Evolutionary conservation across 306 rosid genomes (phyloP), one percentile per base, ranked within the genome.

Genomic region (Cicer chorassanicum): DNA sequence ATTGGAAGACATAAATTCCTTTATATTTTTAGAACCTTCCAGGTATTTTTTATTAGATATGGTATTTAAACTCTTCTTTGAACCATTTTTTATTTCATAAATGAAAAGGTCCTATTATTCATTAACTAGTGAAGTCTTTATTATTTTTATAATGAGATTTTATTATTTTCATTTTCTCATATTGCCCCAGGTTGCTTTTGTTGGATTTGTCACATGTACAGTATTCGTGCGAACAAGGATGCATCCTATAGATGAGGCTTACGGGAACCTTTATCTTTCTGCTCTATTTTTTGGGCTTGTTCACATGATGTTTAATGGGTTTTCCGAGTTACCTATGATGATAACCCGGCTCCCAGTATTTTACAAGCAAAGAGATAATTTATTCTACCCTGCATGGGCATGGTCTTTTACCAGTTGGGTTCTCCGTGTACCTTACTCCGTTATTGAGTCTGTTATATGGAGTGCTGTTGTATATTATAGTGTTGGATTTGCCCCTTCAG

Each of bases 251-350:
- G 72, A 91, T 60, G 98, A 93, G 84, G 40, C 5, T 29, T 60
- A 87, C 6, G 98, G 90, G 82, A 75, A 57, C 51, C 93, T 90
- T 14, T 93, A 93, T 81, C 92, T 91, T 42, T 79, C 98, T 81
- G 86, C 93, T 84, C 80, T 93, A 24, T 90, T 93, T 79, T 93
- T 80, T 56, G 98, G 96, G 80, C 71, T 93, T 81, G 84, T 93
- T 63, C 97, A 93, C 76, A 90, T 93, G 97, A 84, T 93, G 97
- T 93, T 93, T 38, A 93, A 93, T 74, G 98, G 97, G 13, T 85
- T 93, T 65, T 78, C 97, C 66, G 96, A 93, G 86, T 84, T 93
- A 9, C 86, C 97, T 70, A 84, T 93, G n/a, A 86, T 87, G 92
- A 88, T 93, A 75, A 53, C 87, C 38, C 89, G 98, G 70, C 93